Percentiles rank a stretch among this genome's conserved stretches.
Conservation (phyloP, 2,329 filamentous ascomycete species). For the Phialophora tarda region DNA sequence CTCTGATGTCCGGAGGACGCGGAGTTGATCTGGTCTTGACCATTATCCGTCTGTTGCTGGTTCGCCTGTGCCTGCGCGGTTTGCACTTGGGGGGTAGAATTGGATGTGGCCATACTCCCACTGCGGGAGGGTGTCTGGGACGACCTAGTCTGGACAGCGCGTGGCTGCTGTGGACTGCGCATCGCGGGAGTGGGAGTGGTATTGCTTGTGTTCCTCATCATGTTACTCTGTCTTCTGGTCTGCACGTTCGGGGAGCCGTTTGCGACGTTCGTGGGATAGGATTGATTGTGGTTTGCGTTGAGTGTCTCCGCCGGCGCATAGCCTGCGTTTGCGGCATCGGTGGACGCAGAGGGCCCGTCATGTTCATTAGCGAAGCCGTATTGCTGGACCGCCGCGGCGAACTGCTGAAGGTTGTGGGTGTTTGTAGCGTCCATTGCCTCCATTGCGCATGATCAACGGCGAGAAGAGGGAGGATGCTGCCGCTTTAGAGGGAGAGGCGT, state of each 20-base stretch:
- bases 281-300: constrained; percentile 22
- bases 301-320: constrained; percentile 32
- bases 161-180: constrained; percentile 30
- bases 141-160: constrained; percentile 21
- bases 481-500: constrained; percentile 9
- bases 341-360: constrained; percentile 12
- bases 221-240: constrained; percentile 23
- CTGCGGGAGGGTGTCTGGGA: constrained; percentile 27
- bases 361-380: constrained; percentile 23
- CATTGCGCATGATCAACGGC: constrained; percentile 2
- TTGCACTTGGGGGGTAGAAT: constrained; percentile 14
- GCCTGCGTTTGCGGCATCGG: constrained; percentile 22
- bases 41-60: constrained; percentile 7
- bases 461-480: constrained; percentile 8
- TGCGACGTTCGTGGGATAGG: constrained; percentile 23
- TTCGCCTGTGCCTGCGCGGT: constrained; percentile 1
- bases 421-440: constrained; percentile 22
- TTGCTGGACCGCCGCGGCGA: constrained; percentile 29
- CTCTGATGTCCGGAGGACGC: constrained; percentile 16
- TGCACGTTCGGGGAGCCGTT: constrained; percentile 14
- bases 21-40: constrained; percentile 17
- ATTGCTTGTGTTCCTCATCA: constrained; percentile 10
- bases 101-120: constrained; percentile 10
- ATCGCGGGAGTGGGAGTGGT: not conserved
- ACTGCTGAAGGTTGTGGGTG: constrained; percentile 27